A percentile compares a stretch with the other conserved stretches of the same genome.
Evolutionary conservation across 2,329 filamentous ascomycete species (phyloP).

Genomic region (Blumeria graminis): DNA sequence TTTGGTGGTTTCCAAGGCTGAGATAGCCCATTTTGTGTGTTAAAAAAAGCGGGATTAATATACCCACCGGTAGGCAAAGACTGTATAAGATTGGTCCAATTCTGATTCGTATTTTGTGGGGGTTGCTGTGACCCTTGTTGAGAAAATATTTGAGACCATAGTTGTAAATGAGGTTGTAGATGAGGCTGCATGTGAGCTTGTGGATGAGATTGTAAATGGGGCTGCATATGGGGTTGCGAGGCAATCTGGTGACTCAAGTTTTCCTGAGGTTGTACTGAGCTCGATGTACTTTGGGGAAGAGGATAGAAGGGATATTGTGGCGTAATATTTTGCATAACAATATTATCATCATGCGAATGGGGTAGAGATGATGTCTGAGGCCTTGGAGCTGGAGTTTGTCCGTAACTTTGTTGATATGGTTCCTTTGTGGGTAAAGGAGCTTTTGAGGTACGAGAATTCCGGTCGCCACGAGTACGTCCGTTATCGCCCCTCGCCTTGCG

Average conservation of each 20-base stretch:
- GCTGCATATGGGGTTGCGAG: too few relatives aligned
- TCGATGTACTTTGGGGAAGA: conserved; percentile 2
- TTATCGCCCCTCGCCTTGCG: conserved; percentile 7
- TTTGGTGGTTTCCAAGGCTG: conserved; percentile 9
- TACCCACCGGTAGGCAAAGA: conserved; percentile 9
- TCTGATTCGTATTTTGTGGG: conserved; percentile 3
- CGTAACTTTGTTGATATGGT: conserved; percentile 3
- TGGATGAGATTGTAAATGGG: too few relatives aligned
- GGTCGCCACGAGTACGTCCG: conserved; percentile 7
- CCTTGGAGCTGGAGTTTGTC: not conserved
- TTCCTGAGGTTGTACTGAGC: conserved; percentile 4
- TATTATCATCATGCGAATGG: conserved; percentile 1
- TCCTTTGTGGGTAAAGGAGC: conserved; percentile 7
- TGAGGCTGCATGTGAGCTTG: too few relatives aligned
- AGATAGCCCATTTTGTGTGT: conserved; percentile 4
- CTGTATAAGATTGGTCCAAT: conserved; percentile 6
- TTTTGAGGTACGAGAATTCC: conserved; percentile 9
- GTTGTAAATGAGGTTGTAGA: conserved; percentile 7
- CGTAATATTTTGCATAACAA: not conserved
- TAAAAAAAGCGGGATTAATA: conserved; percentile 14
- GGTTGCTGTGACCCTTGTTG: conserved; percentile 5
- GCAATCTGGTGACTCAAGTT: conserved; percentile 8
- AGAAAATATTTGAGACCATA: conserved; percentile 6
- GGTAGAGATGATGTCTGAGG: not conserved
- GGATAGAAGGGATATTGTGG: conserved; percentile 4